A percentile compares a stretch with the other conserved stretches of the same genome.
Evolutionary conservation across 2,329 filamentous ascomycete genomes (phyloP).

Genomic region (Talaromyces sp.): DNA sequence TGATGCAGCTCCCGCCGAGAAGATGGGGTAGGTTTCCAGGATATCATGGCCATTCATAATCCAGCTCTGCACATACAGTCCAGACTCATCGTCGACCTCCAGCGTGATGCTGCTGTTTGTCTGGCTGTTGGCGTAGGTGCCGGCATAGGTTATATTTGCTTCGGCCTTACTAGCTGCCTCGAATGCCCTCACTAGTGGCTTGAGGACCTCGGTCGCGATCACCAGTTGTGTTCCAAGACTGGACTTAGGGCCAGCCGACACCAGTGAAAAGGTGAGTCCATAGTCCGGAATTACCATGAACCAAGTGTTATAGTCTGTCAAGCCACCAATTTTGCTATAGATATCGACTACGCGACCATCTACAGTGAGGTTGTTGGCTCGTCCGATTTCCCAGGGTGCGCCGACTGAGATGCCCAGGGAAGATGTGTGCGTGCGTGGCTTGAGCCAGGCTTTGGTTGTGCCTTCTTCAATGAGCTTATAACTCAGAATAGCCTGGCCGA

Average conservation of each 20-base stretch:
- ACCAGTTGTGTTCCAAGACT: too few species aligned
- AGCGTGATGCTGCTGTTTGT: too few species aligned
- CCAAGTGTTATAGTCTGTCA: conserved; percentile 20
- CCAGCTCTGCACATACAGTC: too few species aligned
- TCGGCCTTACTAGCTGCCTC: too few species aligned
- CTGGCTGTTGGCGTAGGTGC: too few species aligned
- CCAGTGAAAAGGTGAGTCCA: background rate
- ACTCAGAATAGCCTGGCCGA: conserved; percentile 42
- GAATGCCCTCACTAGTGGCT: too few species aligned
- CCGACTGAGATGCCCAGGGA: conserved; percentile 35
- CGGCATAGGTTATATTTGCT: too few species aligned
- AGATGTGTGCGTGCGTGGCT: conserved; percentile 35
- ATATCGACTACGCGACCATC: conserved; percentile 13
- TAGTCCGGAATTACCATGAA: conserved; percentile 21
- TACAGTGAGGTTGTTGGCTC: conserved; percentile 13
- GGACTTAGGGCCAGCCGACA: background rate
- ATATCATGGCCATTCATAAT: too few species aligned
- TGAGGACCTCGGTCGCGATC: too few species aligned
- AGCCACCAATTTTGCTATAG: conserved; percentile 22
- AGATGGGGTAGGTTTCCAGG: too few species aligned
- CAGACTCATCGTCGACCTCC: too few species aligned
- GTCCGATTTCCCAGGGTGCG: conserved; percentile 41
- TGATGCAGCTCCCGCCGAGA: too few species aligned
- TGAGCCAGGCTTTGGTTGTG: conserved; percentile 42
- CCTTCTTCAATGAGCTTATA: conserved; percentile 30